Conservation (phyloP, 2,329 filamentous ascomycete species). For the Tolypocladium amazonense region DNA sequence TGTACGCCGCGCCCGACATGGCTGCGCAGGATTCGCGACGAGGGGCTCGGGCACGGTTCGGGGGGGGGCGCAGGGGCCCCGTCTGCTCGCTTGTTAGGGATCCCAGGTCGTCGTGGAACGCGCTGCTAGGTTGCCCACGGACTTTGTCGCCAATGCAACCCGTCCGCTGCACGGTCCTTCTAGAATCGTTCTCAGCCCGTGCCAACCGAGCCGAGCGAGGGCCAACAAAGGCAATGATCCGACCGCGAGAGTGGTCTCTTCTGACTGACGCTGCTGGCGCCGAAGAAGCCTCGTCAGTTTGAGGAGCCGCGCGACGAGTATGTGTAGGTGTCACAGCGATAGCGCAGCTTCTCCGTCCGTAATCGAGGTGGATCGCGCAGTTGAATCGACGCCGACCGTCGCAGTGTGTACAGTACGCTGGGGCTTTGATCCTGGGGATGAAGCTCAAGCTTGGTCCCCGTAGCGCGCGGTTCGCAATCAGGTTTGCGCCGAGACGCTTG, state of each 20-base stretch:
- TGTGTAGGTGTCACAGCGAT: not conserved
- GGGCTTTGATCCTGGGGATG: not conserved
- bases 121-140: not conserved
- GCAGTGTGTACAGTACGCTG: not conserved
- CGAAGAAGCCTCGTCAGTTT: not conserved
- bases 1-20: slow-evolving; percentile 2
- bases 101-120: not conserved
- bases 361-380: not conserved
- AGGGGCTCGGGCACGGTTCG: not conserved
- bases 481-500: not conserved
- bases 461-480: not conserved
- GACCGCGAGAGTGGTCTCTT: not conserved
- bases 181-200: not conserved
- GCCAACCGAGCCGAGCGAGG: not conserved
- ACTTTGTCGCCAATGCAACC: not conserved
- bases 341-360: not conserved
- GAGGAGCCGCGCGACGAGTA: not conserved
- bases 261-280: too few species aligned
- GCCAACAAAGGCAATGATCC: not conserved
- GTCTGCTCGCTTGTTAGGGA: not conserved
- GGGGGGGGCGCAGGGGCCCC: not conserved
- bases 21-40: not conserved
- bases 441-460: not conserved
- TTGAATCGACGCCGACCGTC: not conserved
- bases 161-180: not conserved